Percentiles rank a stretch among this genome's conserved stretches.
Conservation (phyloP, 768 basidiomycete species). For the Rubroboletus pulcherrimus region DNA sequence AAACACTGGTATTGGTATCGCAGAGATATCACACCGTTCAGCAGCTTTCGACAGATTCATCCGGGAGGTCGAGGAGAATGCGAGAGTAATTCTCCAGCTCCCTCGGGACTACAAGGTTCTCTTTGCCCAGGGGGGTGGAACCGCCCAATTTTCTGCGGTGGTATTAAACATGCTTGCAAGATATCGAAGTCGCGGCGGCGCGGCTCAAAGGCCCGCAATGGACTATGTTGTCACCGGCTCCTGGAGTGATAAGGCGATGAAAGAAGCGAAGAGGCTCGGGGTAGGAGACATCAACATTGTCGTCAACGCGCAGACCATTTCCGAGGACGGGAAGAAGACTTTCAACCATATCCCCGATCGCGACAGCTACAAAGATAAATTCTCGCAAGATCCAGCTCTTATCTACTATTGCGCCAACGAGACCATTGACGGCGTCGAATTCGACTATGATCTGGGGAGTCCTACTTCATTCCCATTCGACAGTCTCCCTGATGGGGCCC, state of each 20-base stretch:
- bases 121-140: constrained; percentile 94
- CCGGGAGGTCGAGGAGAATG: constrained; percentile 54
- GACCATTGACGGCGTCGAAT: constrained; percentile 95
- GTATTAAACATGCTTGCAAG: constrained; percentile 89
- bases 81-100: constrained; percentile 74
- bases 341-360: constrained; percentile 80
- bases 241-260: constrained; percentile 84
- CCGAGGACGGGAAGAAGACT: constrained; percentile 56
- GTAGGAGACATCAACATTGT: constrained; percentile 62
- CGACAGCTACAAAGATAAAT: constrained; percentile 54
- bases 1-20: constrained; percentile 89
- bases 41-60: constrained; percentile 79
- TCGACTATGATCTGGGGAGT: constrained; percentile 51
- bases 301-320: constrained; percentile 61
- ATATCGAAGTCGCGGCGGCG: constrained; percentile 66
- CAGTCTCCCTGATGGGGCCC: constrained; percentile 54
- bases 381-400: constrained; percentile 79
- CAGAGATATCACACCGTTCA: constrained; percentile 94
- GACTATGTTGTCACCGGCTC: constrained; percentile 93
- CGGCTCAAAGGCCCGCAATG: constrained; percentile 54
- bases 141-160: constrained; percentile 86
- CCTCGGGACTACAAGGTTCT: constrained; percentile 83
- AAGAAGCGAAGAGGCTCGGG: constrained; percentile 74
- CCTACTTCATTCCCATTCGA: constrained; percentile 81
- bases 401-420: constrained; percentile 99